Evolutionary conservation across 768 basidiomycete species (phyloP).

Genomic region (Kwoniella newhampshirensis): DNA sequence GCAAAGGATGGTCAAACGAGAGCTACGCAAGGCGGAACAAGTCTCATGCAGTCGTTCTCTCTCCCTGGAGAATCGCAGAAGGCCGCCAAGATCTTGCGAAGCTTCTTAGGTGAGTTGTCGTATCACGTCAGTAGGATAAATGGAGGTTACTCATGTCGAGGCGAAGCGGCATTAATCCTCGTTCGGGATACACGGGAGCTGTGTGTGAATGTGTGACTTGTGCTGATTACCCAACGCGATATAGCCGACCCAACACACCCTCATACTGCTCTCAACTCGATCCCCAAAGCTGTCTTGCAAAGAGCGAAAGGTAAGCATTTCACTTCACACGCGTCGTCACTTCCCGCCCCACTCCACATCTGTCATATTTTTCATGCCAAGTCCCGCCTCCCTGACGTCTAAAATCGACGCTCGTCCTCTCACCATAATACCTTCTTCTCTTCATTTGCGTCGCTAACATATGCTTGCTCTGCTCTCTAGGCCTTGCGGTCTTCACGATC

Average conservation of each 20-base stretch:
- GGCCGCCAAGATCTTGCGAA: conserved; percentile 83
- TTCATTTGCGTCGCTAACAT: background rate
- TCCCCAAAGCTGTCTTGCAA: conserved; percentile 89
- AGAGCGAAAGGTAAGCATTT: conserved; percentile 70
- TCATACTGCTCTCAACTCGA: conserved; percentile 84
- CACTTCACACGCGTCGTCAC: background rate
- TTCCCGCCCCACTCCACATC: background rate
- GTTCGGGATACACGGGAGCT: background rate
- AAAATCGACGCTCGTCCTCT: conserved; percentile 4
- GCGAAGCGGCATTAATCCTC: too few species aligned
- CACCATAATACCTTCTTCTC: too few species aligned
- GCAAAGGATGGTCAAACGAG: conserved; percentile 34
- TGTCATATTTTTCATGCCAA: background rate
- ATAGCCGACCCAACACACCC: conserved; percentile 83
- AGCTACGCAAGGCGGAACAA: conserved; percentile 29
- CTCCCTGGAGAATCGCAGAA: conserved; percentile 92
- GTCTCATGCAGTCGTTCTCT: conserved; percentile 71
- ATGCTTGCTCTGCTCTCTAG: conserved; percentile 56
- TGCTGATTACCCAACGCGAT: conserved; percentile 1
- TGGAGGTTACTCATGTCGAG: too few species aligned
- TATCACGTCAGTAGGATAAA: background rate
- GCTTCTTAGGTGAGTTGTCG: conserved; percentile 67
- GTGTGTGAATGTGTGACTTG: background rate
- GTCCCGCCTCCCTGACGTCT: background rate
- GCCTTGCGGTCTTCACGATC: conserved; percentile 91